These are phyloP conservation scores for Coniochaeta prunicola DNA, from an alignment of 2,329 filamentous ascomycete species.

Conservation along the genomic window DNA sequence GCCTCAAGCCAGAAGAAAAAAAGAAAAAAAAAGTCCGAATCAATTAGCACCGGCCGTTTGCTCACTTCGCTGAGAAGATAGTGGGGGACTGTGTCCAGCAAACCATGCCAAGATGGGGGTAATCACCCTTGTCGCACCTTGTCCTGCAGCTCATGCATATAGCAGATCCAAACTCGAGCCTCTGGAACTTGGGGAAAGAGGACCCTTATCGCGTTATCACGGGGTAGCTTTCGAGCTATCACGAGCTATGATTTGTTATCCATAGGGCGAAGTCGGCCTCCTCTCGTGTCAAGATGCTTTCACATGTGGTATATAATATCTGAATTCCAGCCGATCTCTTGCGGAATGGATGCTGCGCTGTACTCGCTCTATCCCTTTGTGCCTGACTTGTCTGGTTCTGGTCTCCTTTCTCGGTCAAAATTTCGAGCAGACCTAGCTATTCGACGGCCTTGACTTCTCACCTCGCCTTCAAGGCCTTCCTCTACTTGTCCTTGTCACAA, in stretches of 20 bases:
- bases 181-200: not conserved
- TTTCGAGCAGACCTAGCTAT: not conserved
- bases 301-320: not conserved
- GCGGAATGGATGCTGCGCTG: not conserved
- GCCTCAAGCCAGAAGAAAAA: too few species aligned
- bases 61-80: not conserved
- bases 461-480: slow-evolving; percentile 13
- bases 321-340: not conserved
- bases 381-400: not conserved
- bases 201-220: slow-evolving; percentile 1
- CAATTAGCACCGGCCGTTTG: not conserved
- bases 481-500: not conserved
- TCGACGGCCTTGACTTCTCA: not conserved
- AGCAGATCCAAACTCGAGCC: not conserved
- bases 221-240: not conserved
- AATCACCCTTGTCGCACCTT: not conserved
- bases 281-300: not conserved
- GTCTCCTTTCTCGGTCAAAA: not conserved
- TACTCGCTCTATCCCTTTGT: not conserved
- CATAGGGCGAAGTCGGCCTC: slow-evolving; percentile 1
- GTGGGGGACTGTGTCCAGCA: not conserved
- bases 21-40: not conserved
- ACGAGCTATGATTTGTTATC: not conserved
- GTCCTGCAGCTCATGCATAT: not conserved
- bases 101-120: not conserved